These are phyloP conservation scores for Blepharisma japonicum DNA, from an alignment of 73 alveolate species.

Conservation along the genomic window DNA sequence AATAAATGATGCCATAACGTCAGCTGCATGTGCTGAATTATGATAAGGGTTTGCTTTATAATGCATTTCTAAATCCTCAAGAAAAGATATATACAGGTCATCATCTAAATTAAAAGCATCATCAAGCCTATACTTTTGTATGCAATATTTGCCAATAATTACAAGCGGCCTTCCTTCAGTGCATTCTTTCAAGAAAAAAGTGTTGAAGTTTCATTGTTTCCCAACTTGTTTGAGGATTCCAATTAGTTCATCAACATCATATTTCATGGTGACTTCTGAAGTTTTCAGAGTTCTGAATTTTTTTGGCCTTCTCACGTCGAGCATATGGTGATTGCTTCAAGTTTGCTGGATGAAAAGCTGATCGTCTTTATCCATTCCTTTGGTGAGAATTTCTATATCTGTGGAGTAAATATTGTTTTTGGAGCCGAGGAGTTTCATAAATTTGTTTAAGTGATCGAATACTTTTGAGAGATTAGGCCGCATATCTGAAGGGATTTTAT, in stretches of 20 bases:
- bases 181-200: slow-evolving; percentile 21
- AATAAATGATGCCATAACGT: background rate
- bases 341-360: background rate
- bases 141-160: background rate
- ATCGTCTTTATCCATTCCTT: slow-evolving; percentile 9
- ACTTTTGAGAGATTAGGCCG: no score
- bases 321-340: background rate
- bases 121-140: slow-evolving; percentile 6
- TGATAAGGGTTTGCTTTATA: slow-evolving; percentile 33
- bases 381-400: background rate
- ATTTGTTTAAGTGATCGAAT: no score
- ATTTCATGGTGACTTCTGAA: background rate
- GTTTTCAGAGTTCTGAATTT: no score
- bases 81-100: background rate
- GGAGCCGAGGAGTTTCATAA: background rate
- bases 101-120: background rate
- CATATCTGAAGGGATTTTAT: no score
- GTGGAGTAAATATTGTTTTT: background rate
- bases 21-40: slow-evolving; percentile 25
- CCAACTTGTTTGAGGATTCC: slow-evolving; percentile 4
- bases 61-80: background rate
- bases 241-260: slow-evolving; percentile 7
- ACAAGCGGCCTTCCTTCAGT: slow-evolving; percentile 3
- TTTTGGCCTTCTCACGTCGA: no score
- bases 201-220: slow-evolving; percentile 7